Evolutionary conservation across 495 filamentous ascomycete species (phyloP).

Genomic region (Pseudevernia furfuracea): DNA sequence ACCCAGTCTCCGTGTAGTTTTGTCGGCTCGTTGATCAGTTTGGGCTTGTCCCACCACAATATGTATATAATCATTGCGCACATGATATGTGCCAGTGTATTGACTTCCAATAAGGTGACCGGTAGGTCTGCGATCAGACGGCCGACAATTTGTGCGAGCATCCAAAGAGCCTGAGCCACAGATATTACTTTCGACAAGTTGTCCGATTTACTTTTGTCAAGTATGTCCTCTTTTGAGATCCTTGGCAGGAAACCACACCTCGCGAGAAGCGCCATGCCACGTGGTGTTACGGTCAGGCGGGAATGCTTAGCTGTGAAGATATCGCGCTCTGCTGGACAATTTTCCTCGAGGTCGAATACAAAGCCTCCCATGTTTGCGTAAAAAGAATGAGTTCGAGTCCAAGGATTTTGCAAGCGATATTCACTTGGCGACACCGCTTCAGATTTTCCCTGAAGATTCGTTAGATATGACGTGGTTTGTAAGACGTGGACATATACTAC

Average conservation of each 20-base stretch:
- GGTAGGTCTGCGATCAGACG: constrained; percentile 18
- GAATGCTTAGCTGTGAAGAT: background rate
- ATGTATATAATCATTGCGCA: constrained; percentile 25
- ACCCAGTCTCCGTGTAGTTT: constrained; percentile 15
- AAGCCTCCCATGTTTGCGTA: constrained; percentile 20
- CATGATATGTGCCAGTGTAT: constrained; percentile 25
- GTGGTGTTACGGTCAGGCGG: constrained; percentile 19
- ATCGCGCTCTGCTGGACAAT: background rate
- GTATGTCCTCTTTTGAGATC: constrained; percentile 19
- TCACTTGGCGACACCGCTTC: background rate
- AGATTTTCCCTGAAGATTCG: background rate
- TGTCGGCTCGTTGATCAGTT: constrained; percentile 22
- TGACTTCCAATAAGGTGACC: constrained; percentile 27
- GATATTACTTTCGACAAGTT: constrained; percentile 23
- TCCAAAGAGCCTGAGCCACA: constrained; percentile 27
- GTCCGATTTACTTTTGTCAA: constrained; percentile 29
- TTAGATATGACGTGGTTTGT: background rate
- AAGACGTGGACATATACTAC: background rate
- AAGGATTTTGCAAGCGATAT: constrained; percentile 6
- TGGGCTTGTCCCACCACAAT: constrained; percentile 28
- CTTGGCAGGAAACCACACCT: constrained; percentile 16
- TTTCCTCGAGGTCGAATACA: constrained; percentile 16
- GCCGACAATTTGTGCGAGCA: constrained; percentile 24
- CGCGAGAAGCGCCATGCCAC: constrained; percentile 21
- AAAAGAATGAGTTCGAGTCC: constrained; percentile 16